Evolutionary conservation across 2,329 filamentous ascomycete genomes (phyloP).

Genomic region (Cordyceps sp.): DNA sequence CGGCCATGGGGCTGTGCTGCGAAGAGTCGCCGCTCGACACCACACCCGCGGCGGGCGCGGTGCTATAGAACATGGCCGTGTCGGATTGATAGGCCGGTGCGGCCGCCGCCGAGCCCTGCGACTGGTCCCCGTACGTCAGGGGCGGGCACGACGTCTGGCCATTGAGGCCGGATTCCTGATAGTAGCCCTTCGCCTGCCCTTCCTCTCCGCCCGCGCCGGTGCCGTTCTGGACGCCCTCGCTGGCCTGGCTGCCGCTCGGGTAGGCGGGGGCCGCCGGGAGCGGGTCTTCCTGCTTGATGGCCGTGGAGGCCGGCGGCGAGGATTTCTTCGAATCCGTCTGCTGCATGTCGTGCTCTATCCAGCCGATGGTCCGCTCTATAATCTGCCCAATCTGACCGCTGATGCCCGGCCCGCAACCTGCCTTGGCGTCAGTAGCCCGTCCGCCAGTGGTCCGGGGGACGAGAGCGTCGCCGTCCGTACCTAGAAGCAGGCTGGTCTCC

Average conservation of each 20-base stretch:
- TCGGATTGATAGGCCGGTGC: constrained; percentile 11
- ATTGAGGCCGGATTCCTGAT: constrained; percentile 10
- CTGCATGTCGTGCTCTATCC: constrained; percentile 34
- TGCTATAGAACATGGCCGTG: constrained; percentile 12
- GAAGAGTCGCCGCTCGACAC: constrained; percentile 5
- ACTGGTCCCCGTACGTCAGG: constrained; percentile 13
- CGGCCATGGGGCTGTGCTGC: constrained; percentile 19
- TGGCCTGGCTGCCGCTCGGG: neutral
- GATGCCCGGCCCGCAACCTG: constrained; percentile 27
- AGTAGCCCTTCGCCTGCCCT: constrained; percentile 12
- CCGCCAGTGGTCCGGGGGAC: neutral
- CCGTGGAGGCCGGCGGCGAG: constrained; percentile 3
- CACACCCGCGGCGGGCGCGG: constrained; percentile 3
- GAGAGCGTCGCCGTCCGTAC: constrained; percentile 24
- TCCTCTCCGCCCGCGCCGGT: neutral
- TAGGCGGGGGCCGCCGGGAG: constrained; percentile 8
- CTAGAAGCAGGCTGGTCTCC: constrained; percentile 48
- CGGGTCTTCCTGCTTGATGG: constrained; percentile 22
- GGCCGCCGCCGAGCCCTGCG: constrained; percentile 8
- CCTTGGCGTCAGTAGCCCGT: constrained; percentile 5
- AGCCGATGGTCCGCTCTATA: constrained; percentile 31
- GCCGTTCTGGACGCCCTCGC: constrained; percentile 6
- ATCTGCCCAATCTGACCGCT: constrained; percentile 27
- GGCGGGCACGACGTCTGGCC: constrained; percentile 13
- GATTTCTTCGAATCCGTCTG: constrained; percentile 12